Base-by-base conservation (phyloP, 2,329 filamentous ascomycete genomes). In the Cordyceps cicadae region DNA sequence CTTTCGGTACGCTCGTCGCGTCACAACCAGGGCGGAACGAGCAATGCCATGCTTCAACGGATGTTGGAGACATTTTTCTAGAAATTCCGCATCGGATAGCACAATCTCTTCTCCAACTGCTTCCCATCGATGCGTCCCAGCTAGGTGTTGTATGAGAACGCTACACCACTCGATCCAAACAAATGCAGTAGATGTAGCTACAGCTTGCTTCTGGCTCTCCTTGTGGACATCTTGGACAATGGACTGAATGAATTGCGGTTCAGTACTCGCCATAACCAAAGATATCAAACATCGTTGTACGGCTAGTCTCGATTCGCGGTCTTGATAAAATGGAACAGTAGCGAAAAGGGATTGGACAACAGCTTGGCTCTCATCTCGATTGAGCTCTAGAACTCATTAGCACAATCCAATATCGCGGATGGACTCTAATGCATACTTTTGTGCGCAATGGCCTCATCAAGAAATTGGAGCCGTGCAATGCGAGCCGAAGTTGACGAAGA, bases 111-210 rank as follows among this genome's bases (percentile, higher is more conserved):
- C 69, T 58, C 84, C 83, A 71, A 86, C 86, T 68, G 79, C 79
- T 55, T 84, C 81, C 87, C 86, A 92, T 49, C 83, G 72, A 11
- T 80, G 70, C 17, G 82, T 83, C 53, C 81, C 80, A 37, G 83
- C 83, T 29, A 92, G 79, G 62, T 87, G 81, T 68, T 92, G 86
- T 66, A 96, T 82, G 55, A 97, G 76, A 62, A 93, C 73, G 62
- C 88, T 89, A 72, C 87, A 91, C 93, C 93, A 99, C 73, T 96
- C 90, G 15, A 94, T 81, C 66, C 99, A 79, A 54, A 96, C 90
- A 71, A 97, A 96, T 5, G 92, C 89, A 73, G 86, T 95, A 49
- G 82, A 84, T 17, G 88, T 77, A 37, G 93, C 90, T 67, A 97
- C 87, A 64, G 85, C 87, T 19, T 82, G 77, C 72, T 96, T 97